These are phyloP conservation scores for Phytophthora cryptogea DNA, from an alignment of 352 stramenopile genomes.

Conservation along the genomic window DNA sequence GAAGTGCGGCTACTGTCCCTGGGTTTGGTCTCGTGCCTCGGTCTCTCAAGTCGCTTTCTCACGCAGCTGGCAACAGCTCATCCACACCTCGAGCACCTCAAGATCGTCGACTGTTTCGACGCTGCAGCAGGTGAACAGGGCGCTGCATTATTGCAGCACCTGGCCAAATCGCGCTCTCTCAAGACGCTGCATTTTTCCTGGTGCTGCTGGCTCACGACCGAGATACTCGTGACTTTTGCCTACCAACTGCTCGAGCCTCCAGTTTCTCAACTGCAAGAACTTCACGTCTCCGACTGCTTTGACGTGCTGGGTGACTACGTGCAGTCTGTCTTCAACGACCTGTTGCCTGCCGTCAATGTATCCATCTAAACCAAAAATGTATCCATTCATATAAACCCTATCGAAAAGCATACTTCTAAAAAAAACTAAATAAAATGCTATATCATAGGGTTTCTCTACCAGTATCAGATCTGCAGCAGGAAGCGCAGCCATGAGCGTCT, in stretches of 20 bases:
- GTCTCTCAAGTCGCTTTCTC: slow-evolving; percentile 57
- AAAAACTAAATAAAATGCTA: slow-evolving; percentile 11
- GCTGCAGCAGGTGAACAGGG: slow-evolving; percentile 43
- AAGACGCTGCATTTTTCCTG: slow-evolving; percentile 78
- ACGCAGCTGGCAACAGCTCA: slow-evolving; percentile 44
- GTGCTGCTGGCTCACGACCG: slow-evolving; percentile 82
- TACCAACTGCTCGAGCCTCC: slow-evolving; percentile 71
- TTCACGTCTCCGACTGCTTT: slow-evolving; percentile 73
- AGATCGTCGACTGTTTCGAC: slow-evolving; percentile 79
- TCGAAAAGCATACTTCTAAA: slow-evolving; percentile 14
- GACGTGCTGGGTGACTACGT: slow-evolving; percentile 82
- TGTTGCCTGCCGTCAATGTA: slow-evolving; percentile 48
- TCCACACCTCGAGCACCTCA: slow-evolving; percentile 57
- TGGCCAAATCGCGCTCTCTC: slow-evolving; percentile 57
- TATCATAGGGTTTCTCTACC: background rate
- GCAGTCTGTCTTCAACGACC: slow-evolving; percentile 60
- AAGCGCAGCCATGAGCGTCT: slow-evolving; percentile 53
- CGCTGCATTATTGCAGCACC: slow-evolving; percentile 48
- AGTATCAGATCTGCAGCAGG: slow-evolving; percentile 6
- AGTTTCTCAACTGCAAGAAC: slow-evolving; percentile 43
- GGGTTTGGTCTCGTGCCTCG: slow-evolving; percentile 71
- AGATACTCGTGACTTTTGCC: slow-evolving; percentile 71
- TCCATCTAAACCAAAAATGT: slow-evolving; percentile 29
- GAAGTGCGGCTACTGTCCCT: slow-evolving; percentile 58
- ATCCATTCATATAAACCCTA: background rate